Evolutionary conservation across 345 rosid species (phyloP), one percentile per base, ranked within the genome.

Genomic region (Pistacia integerrima): DNA sequence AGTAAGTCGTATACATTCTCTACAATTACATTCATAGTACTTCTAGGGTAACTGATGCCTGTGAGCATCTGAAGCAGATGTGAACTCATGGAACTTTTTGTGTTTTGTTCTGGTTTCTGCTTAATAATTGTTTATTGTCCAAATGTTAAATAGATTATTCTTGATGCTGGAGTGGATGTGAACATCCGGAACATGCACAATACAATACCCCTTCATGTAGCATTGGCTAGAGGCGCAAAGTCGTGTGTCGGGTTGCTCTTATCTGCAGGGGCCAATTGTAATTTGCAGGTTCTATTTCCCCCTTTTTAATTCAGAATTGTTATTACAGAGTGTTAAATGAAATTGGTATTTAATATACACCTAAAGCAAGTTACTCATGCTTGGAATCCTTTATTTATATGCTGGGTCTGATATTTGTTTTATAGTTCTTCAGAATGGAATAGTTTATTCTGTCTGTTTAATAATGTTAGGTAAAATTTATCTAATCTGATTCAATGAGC

Each of bases 131-230:
- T 79, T 12, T 73, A 66, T 76, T 62, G 72, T 59, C 69, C 51
- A 73, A 52, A 11, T 81, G 41, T 25, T 84, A 59, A 74, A 77
- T 77, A 96, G 99, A 91, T 92, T 76, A 92, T 96, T 82, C 97
- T 96, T 48, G 91, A 89, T 82, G 93, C 94, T 86, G 99, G 97
- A 83, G 99, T 96, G 80, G 93, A 89, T 85, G 97, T 90, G 64
- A 90, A 96, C 82, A 87, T 93, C 74, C 89, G 90, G 69, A 94
- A 93, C 82, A 86, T 88, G 80, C 97, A 90, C 74, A 91, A 91
- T 82, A 89, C 96, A 46, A 93, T 89, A 79, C 98, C 98, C 65
- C 97, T 96, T 79, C 99, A 96, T 80, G 88, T 94, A 76, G 99
- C 99, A 41, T 81, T 96, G 87, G 94, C 93, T 62, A 90, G 97